A percentile compares a stretch with the other conserved stretches of the same genome.
Conservation (phyloP, 2,329 filamentous ascomycete species). For the Ascochyta lentis region DNA sequence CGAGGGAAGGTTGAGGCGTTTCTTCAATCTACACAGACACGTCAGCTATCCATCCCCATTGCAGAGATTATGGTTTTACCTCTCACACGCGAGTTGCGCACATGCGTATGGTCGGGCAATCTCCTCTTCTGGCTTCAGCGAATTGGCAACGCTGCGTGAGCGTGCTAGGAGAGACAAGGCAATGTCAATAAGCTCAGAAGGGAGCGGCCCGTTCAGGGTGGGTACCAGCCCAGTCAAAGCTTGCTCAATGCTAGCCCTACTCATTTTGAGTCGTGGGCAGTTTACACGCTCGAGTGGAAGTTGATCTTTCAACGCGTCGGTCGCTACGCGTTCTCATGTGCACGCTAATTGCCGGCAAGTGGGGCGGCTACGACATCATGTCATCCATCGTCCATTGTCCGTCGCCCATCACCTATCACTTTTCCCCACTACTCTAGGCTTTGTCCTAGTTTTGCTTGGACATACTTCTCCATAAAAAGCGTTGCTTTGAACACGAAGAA, state of each 20-base stretch:
- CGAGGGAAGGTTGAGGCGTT: constrained; percentile 43
- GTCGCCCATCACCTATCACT: background rate
- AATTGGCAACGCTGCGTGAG: constrained; percentile 57
- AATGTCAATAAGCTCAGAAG: constrained; percentile 42
- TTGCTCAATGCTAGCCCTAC: constrained; percentile 37
- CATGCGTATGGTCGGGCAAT: constrained; percentile 48
- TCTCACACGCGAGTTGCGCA: constrained; percentile 75
- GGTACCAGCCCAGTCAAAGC: constrained; percentile 53
- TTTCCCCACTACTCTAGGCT: background rate
- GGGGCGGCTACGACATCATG: background rate
- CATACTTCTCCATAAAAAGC: background rate
- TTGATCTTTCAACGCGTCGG: constrained; percentile 15
- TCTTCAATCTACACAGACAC: constrained; percentile 67
- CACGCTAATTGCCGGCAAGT: constrained; percentile 3
- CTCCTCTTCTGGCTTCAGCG: constrained; percentile 46
- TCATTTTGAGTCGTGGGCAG: constrained; percentile 20
- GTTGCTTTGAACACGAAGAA: too few species aligned
- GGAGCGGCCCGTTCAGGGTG: constrained; percentile 43
- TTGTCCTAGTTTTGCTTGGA: background rate
- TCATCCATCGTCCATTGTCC: background rate
- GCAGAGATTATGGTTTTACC: constrained; percentile 56
- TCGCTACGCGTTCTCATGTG: constrained; percentile 22
- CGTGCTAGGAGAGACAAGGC: constrained; percentile 44
- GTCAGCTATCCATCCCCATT: constrained; percentile 36
- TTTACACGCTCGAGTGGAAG: background rate